Evolutionary conservation across 2,329 filamentous ascomycete genomes (phyloP).

Genomic region (Xylaria sp.): DNA sequence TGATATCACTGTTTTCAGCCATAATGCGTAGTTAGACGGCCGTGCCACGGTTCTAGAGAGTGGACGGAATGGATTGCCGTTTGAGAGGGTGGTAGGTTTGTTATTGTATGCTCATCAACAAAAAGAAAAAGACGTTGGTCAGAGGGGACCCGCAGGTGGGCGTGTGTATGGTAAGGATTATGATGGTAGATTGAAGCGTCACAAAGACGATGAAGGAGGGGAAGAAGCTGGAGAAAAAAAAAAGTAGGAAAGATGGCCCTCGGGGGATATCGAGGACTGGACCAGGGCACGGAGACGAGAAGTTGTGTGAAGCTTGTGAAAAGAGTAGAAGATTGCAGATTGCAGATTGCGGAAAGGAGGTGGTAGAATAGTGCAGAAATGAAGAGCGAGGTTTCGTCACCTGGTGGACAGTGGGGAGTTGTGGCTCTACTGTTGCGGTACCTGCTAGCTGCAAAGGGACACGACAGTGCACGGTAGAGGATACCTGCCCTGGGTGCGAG

Average conservation of each 20-base stretch:
- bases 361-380: constrained; percentile 37
- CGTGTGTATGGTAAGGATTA: constrained; percentile 6
- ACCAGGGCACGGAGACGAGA: constrained; percentile 32
- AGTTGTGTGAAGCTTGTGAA: constrained; percentile 30
- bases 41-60: constrained; percentile 13
- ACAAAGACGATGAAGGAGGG: constrained; percentile 29
- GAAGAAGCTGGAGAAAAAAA: constrained; percentile 25
- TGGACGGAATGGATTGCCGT: constrained; percentile 27
- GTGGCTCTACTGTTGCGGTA: neutral
- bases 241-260: constrained; percentile 10
- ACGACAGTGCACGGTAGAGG: too few relatives aligned
- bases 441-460: too few relatives aligned
- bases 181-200: constrained; percentile 10
- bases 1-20: constrained; percentile 83
- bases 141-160: constrained; percentile 21
- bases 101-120: constrained; percentile 10
- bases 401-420: constrained; percentile 32
- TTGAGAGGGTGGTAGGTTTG: constrained; percentile 8
- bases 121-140: constrained; percentile 24
- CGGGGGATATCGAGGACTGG: constrained; percentile 30
- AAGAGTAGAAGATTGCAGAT: constrained; percentile 29
- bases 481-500: too few relatives aligned
- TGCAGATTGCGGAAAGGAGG: constrained; percentile 34
- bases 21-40: constrained; percentile 54
- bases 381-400: constrained; percentile 34